Conservation (phyloP, 768 basidiomycete genomes). For the Collybiopsis confluens region DNA sequence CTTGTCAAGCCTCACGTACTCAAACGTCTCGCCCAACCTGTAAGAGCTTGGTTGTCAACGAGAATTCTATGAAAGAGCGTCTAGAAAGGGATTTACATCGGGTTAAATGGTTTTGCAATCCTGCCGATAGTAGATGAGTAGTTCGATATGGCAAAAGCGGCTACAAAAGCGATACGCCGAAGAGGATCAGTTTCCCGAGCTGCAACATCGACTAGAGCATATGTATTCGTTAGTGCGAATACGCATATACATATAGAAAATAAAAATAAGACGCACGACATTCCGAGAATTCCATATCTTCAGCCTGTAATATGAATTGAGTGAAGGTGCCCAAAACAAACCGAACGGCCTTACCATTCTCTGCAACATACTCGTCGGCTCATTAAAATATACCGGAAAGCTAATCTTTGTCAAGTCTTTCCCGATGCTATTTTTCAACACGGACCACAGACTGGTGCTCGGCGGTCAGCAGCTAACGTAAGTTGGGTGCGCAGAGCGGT, state of each 20-base stretch:
- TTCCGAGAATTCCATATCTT: conserved; percentile 97
- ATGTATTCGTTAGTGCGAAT: background rate
- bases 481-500: conserved; percentile 53
- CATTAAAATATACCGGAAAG: conserved; percentile 92
- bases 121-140: conserved; percentile 95
- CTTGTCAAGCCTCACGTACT: conserved; percentile 64
- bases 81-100: no score
- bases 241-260: background rate
- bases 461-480: conserved; percentile 72
- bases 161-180: conserved; percentile 85
- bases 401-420: conserved; percentile 96
- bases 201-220: conserved; percentile 72
- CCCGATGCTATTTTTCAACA: conserved; percentile 91
- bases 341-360: conserved; percentile 57
- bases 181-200: conserved; percentile 71
- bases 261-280: conserved; percentile 52
- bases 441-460: conserved; percentile 92
- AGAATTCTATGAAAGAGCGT: no score
- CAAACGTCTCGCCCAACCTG: conserved; percentile 93
- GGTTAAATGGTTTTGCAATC: conserved; percentile 97
- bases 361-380: conserved; percentile 95
- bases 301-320: conserved; percentile 51
- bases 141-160: conserved; percentile 97
- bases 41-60: no score
- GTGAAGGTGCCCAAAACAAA: background rate